A percentile compares a stretch with the other conserved stretches of the same genome.
Conservation (phyloP, 495 filamentous ascomycete genomes). For the Penicillium canariense region DNA sequence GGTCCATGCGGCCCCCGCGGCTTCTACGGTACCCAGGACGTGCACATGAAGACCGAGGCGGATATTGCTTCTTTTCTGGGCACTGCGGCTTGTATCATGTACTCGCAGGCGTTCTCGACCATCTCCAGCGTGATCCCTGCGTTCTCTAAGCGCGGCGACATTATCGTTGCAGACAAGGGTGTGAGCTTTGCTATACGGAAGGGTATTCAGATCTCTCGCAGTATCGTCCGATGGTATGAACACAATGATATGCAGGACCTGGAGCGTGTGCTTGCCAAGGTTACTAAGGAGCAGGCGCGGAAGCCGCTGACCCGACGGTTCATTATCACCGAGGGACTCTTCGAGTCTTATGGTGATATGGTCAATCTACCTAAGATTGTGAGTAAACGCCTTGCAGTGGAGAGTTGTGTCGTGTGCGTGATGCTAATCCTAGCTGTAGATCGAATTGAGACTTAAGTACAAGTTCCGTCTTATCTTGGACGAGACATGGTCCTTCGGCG, state of each 20-base stretch:
- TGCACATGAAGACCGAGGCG: constrained; percentile 94
- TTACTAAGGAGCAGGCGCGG: constrained; percentile 80
- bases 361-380: constrained; percentile 82
- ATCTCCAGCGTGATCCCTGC: constrained; percentile 92
- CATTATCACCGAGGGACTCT: constrained; percentile 93
- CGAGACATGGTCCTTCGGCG: constrained; percentile 94
- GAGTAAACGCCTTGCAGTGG: constrained; percentile 28
- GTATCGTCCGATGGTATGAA: constrained; percentile 88
- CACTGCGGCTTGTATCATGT: constrained; percentile 83
- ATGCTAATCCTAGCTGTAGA: constrained; percentile 38
- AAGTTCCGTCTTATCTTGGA: constrained; percentile 97
- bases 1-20: constrained; percentile 94
- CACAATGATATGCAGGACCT: constrained; percentile 96
- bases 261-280: constrained; percentile 78
- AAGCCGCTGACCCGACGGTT: constrained; percentile 91
- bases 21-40: constrained; percentile 98
- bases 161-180: constrained; percentile 96
- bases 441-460: constrained; percentile 89
- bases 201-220: constrained; percentile 88
- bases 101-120: constrained; percentile 92
- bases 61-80: constrained; percentile 90
- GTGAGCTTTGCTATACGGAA: constrained; percentile 93
- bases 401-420: not conserved
- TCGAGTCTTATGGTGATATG: constrained; percentile 87
- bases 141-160: constrained; percentile 94